Conservation (phyloP, 2,329 filamentous ascomycete species). For the Aureobasidium melanogenum region DNA sequence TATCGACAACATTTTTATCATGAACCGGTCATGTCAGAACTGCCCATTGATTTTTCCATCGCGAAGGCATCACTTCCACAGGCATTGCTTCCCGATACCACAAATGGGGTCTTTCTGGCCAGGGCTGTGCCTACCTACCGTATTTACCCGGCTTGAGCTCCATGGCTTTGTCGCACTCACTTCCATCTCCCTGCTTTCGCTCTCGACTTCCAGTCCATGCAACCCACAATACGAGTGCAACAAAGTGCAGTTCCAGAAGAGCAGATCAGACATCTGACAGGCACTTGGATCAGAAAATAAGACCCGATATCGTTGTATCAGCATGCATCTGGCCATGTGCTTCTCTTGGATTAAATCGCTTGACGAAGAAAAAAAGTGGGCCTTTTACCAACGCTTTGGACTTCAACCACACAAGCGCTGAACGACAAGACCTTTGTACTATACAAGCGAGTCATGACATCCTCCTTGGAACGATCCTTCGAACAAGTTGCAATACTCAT, state of each 20-base stretch:
- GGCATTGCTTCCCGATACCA: neutral
- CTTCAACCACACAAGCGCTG: conserved; percentile 1
- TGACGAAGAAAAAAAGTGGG: neutral
- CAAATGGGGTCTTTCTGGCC: neutral
- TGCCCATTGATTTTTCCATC: neutral
- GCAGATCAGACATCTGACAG: neutral
- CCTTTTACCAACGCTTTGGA: neutral
- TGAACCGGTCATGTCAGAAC: neutral
- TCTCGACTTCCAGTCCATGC: neutral
- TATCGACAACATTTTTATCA: neutral
- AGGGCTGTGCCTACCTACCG: neutral
- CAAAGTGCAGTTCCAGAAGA: neutral
- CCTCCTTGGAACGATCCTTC: neutral
- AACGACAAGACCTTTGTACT: neutral
- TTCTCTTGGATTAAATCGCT: neutral
- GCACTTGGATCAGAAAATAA: neutral
- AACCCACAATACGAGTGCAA: neutral
- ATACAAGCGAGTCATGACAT: neutral
- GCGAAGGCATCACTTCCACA: too few species aligned
- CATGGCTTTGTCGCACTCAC: neutral
- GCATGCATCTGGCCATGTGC: neutral
- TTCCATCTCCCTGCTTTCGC: neutral
- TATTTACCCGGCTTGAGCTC: neutral
- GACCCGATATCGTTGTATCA: neutral
- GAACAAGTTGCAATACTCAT: neutral